phyloP scores from a whole-genome alignment of 2,329 filamentous ascomycete genomes.

The Neophaeococcomyces mojaviensis region DNA sequence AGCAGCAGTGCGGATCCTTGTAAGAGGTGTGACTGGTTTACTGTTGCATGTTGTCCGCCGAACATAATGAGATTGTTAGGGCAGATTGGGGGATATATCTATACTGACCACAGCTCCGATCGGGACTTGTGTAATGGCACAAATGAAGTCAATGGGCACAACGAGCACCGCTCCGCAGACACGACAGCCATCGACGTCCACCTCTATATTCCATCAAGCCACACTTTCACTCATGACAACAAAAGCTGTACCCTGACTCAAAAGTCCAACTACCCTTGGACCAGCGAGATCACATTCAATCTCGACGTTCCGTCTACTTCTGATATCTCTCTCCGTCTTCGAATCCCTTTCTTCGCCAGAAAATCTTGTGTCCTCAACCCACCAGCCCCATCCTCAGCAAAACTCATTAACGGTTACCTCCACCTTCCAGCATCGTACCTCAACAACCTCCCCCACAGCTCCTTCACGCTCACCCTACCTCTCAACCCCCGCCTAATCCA shows the following conservation, averaged over 20 bases:
- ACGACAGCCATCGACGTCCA: slow-evolving; percentile 45
- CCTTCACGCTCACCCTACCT: slow-evolving; percentile 41
- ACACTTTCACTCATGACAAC: slow-evolving; percentile 33
- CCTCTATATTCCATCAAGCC: slow-evolving; percentile 46
- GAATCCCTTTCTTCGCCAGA: too few relatives aligned
- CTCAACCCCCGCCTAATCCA: slow-evolving; percentile 43
- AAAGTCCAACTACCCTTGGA: slow-evolving; percentile 51
- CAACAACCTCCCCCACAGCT: slow-evolving; percentile 23
- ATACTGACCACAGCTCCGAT: slow-evolving; percentile 44
- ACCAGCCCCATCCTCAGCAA: slow-evolving; percentile 20
- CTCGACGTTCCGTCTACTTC: slow-evolving; percentile 22
- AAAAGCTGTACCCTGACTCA: slow-evolving; percentile 39
- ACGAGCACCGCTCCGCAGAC: too few relatives aligned
- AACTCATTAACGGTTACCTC: slow-evolving; percentile 45
- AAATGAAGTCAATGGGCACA: too few relatives aligned
- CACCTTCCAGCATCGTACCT: slow-evolving; percentile 34
- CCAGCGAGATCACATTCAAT: slow-evolving; percentile 26
- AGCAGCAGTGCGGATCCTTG: slow-evolving; percentile 46
- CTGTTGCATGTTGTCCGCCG: slow-evolving; percentile 53
- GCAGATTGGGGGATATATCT: slow-evolving; percentile 50
- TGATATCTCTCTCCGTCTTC: too few relatives aligned
- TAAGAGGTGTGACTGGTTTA: slow-evolving; percentile 51
- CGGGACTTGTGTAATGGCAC: too few relatives aligned
- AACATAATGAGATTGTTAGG: slow-evolving; percentile 52
- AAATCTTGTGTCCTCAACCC: slow-evolving; percentile 24